Evolutionary conservation across 179 eudicot species (phyloP).

Genomic region (Beta lomatogona): DNA sequence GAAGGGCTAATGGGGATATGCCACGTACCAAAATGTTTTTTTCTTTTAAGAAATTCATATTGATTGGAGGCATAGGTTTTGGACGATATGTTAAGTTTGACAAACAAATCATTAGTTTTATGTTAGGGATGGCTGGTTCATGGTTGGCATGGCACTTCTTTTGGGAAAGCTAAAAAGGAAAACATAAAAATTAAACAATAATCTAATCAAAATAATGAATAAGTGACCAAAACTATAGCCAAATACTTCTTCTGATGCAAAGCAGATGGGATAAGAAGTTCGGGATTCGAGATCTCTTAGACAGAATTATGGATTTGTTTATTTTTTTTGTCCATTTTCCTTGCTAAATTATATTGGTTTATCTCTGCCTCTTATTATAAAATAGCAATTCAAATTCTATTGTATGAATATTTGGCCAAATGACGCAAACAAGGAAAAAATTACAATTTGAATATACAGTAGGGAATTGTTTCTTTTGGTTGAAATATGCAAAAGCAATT

Average conservation of each 20-base stretch:
- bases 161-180: constrained; percentile 14
- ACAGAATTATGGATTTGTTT: constrained; percentile 13
- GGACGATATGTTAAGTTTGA: constrained; percentile 7
- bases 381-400: not conserved
- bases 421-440: too few species aligned
- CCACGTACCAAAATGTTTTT: constrained; percentile 10
- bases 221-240: not conserved
- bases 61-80: constrained; percentile 24
- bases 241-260: constrained; percentile 12
- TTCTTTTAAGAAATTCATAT: not conserved
- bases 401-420: too few species aligned
- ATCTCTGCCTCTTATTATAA: not conserved
- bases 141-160: constrained; percentile 30
- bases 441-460: too few species aligned
- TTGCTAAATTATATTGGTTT: not conserved
- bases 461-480: too few species aligned
- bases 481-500: too few species aligned
- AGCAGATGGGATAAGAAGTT: constrained; percentile 9
- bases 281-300: constrained; percentile 16
- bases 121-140: constrained; percentile 11
- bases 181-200: not conserved
- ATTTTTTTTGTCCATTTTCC: not conserved
- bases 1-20: constrained; percentile 9
- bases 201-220: not conserved
- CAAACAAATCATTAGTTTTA: not conserved